phyloP scores from a whole-genome alignment of 202 grass and related monocot genomes.

The Carex sylvatica region DNA sequence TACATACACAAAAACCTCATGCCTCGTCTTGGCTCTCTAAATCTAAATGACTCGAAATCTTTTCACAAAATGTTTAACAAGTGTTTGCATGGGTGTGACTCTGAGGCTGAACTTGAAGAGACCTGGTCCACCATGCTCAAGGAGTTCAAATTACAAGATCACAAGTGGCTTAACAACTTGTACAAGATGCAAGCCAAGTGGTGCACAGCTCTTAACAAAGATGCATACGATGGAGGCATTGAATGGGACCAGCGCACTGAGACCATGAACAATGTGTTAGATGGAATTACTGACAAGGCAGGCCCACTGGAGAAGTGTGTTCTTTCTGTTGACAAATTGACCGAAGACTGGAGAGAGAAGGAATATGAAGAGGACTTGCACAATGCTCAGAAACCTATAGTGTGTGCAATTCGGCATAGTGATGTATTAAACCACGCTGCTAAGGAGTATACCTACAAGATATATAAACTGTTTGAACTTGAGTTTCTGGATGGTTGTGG shows the following conservation, averaged over 20 bases:
- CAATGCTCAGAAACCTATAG: constrained; percentile 49
- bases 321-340: constrained; percentile 50
- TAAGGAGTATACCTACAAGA: constrained; percentile 70
- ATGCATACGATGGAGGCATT: constrained; percentile 65
- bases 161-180: constrained; percentile 75
- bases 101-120: constrained; percentile 61
- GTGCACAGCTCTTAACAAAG: constrained; percentile 64
- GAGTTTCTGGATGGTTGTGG: constrained; percentile 84
- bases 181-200: constrained; percentile 68
- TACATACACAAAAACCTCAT: constrained; percentile 69
- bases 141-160: constrained; percentile 68
- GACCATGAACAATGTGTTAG: constrained; percentile 60
- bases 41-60: constrained; percentile 55
- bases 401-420: constrained; percentile 68
- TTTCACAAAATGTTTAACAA: constrained; percentile 70
- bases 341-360: constrained; percentile 63
- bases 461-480: constrained; percentile 76
- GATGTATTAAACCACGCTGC: constrained; percentile 79
- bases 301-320: constrained; percentile 39
- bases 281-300: constrained; percentile 48
- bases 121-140: constrained; percentile 61
- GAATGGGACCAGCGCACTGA: constrained; percentile 61
- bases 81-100: constrained; percentile 57
- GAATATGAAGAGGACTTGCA: constrained; percentile 64
- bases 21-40: constrained; percentile 61